A percentile compares a stretch with the other conserved stretches of the same genome.
phyloP scores from a whole-genome alignment of 2,329 filamentous ascomycete genomes.

The Stagonosporopsis chrysanthemi region DNA sequence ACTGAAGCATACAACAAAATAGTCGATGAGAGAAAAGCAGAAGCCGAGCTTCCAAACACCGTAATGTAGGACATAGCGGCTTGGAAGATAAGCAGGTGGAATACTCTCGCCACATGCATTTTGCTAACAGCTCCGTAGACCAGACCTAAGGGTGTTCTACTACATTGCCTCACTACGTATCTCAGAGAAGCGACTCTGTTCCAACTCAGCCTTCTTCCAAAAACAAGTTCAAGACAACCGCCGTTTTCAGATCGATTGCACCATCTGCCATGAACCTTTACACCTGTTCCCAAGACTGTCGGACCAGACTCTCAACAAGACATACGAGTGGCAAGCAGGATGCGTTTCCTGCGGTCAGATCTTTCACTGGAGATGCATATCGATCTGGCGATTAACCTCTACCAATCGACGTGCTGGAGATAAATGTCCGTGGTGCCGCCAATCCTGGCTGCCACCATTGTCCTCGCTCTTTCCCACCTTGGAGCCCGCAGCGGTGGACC shows the following conservation, averaged over 20 bases:
- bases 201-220: background rate
- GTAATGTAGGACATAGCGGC: too few species aligned
- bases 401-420: background rate
- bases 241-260: background rate
- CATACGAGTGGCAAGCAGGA: background rate
- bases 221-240: background rate
- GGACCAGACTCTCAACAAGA: background rate
- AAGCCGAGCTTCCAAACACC: too few species aligned
- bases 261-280: background rate
- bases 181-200: background rate
- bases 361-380: background rate
- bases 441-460: background rate
- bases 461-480: background rate
- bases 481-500: background rate
- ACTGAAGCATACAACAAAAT: too few species aligned
- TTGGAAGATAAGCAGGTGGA: too few species aligned
- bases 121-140: background rate
- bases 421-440: background rate
- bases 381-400: background rate
- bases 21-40: too few species aligned
- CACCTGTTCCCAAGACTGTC: background rate
- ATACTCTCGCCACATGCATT: too few species aligned
- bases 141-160: background rate
- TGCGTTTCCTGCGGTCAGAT: background rate
- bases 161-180: background rate